Conservation (phyloP, 352 stramenopile genomes). For the Phytophthora sp. region DNA sequence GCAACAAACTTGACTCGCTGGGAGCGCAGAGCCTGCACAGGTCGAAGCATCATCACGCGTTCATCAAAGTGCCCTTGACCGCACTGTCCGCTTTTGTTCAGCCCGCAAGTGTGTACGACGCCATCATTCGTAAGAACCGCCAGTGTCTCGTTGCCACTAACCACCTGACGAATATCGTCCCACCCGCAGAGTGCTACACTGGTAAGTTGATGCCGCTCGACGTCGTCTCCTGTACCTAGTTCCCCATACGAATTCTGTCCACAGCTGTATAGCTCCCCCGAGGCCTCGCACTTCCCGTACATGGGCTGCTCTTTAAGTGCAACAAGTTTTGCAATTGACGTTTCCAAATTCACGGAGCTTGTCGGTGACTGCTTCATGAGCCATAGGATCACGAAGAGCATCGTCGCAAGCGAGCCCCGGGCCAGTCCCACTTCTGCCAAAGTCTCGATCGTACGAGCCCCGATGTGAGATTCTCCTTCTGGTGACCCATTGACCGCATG, state of each 20-base stretch:
- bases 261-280: constrained; percentile 85
- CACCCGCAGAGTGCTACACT: constrained; percentile 80
- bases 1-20: constrained; percentile 83
- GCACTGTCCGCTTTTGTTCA: constrained; percentile 91
- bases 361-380: constrained; percentile 64
- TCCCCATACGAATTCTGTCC: constrained; percentile 91
- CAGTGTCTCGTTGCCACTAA: constrained; percentile 85
- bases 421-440: constrained; percentile 77
- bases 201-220: constrained; percentile 81
- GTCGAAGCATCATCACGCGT: constrained; percentile 82
- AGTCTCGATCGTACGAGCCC: constrained; percentile 69
- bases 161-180: constrained; percentile 86
- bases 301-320: constrained; percentile 86
- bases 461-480: constrained; percentile 41
- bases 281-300: constrained; percentile 87
- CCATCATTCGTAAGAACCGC: constrained; percentile 85
- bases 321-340: constrained; percentile 69
- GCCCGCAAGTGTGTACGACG: constrained; percentile 78
- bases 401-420: constrained; percentile 71
- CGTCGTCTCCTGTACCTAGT: constrained; percentile 84
- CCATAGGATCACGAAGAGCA: constrained; percentile 75
- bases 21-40: constrained; percentile 77
- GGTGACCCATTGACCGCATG: not conserved
- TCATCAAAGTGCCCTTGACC: constrained; percentile 90
- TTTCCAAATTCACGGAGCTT: constrained; percentile 57